A percentile compares a stretch with the other conserved stretches of the same genome.
Evolutionary conservation across 1,284 basidiomycete genomes (phyloP).

Genomic region (Rhodotorula sp.): DNA sequence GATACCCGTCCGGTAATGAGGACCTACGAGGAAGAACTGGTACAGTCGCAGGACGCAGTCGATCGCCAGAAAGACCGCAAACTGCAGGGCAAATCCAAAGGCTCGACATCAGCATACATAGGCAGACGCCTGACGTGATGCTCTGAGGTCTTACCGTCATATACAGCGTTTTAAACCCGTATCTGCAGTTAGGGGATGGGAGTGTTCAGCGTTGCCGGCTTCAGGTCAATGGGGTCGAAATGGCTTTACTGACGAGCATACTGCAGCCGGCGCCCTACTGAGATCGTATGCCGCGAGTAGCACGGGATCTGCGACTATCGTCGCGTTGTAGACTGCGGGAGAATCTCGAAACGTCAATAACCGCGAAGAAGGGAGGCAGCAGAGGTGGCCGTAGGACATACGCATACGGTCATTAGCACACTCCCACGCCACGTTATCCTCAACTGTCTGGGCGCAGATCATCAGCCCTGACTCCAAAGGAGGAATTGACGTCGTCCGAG

Average conservation of each 20-base stretch:
- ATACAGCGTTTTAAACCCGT: conserved; percentile 30
- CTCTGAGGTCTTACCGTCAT: conserved; percentile 8
- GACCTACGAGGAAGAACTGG: conserved; percentile 14
- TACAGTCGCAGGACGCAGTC: conserved; percentile 28
- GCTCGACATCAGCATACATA: background rate
- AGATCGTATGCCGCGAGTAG: background rate
- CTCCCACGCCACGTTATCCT: conserved; percentile 27
- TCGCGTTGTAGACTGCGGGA: conserved; percentile 22
- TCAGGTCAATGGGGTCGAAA: too few relatives aligned
- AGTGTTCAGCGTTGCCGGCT: too few relatives aligned
- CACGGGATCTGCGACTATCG: conserved; percentile 5
- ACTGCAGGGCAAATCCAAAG: background rate
- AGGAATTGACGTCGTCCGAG: too few relatives aligned
- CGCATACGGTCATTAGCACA: conserved; percentile 22
- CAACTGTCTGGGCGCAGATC: background rate
- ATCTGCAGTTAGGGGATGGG: background rate
- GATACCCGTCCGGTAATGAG: too few relatives aligned
- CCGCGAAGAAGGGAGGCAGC: too few relatives aligned
- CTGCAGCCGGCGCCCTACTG: conserved; percentile 12
- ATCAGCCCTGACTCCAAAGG: background rate
- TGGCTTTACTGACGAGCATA: conserved; percentile 8
- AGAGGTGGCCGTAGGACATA: background rate
- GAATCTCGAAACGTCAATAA: fast-evolving
- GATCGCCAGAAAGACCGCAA: conserved; percentile 24
- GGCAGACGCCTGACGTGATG: background rate